These are phyloP conservation scores for Penicillium mononematosum DNA, from an alignment of 495 filamentous ascomycete genomes.

Conservation along the genomic window DNA sequence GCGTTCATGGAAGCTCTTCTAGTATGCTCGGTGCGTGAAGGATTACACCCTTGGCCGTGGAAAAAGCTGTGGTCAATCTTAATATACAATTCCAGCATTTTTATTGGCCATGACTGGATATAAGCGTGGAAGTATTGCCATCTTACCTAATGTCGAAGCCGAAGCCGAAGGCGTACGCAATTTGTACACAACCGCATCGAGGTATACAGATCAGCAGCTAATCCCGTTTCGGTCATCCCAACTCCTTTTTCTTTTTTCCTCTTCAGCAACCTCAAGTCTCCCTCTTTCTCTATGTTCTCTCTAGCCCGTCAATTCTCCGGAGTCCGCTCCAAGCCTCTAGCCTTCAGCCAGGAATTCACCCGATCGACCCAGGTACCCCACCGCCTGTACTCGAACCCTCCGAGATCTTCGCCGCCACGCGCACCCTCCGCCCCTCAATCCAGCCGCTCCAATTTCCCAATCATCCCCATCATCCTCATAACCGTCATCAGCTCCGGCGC, in stretches of 20 bases:
- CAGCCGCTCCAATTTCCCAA: slow-evolving; percentile 53
- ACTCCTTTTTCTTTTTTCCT: slow-evolving; percentile 14
- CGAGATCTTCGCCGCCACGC: slow-evolving; percentile 19
- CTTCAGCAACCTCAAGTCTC: neutral
- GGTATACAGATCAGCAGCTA: slow-evolving; percentile 16
- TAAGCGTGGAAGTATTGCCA: no score
- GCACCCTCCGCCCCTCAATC: slow-evolving; percentile 30
- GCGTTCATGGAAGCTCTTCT: neutral
- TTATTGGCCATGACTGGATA: neutral
- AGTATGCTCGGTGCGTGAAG: neutral
- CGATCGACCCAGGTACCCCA: slow-evolving; percentile 19
- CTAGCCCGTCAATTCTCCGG: slow-evolving; percentile 16
- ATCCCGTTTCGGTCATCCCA: slow-evolving; percentile 21
- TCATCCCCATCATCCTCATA: slow-evolving; percentile 65
- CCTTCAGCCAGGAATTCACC: slow-evolving; percentile 8
- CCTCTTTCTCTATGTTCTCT: slow-evolving; percentile 11
- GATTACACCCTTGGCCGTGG: neutral
- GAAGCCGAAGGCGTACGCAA: neutral
- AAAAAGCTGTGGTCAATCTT: neutral
- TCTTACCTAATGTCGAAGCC: neutral
- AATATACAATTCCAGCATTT: neutral
- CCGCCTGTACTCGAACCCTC: slow-evolving; percentile 25
- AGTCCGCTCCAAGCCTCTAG: slow-evolving; percentile 19
- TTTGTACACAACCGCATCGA: slow-evolving; percentile 4
- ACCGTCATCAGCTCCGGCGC: slow-evolving; percentile 56